Evolutionary conservation across 176 grass and related monocot species (phyloP), one percentile per base, ranked within the genome.

Genomic region (Raddia guianensis): DNA sequence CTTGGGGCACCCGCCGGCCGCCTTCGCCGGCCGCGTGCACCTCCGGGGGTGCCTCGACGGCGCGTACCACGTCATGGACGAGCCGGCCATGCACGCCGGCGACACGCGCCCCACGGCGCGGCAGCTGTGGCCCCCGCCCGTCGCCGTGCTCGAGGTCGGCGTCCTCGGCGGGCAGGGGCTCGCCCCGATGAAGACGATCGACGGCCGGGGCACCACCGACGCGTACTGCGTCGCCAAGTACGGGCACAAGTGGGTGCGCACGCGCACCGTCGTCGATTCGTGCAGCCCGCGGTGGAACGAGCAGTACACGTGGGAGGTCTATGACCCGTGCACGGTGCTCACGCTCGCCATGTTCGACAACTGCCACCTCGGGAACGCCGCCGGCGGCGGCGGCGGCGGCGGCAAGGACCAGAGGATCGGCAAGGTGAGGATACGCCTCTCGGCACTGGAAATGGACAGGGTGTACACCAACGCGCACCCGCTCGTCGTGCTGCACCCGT

Each of bases 301-400:
- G 82, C 94, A 93, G 80, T 97, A 93, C 88, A 97, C 94, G 9
- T 97, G 91, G 91, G 91, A 93, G 70, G 89, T 97, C 6, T 86
- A 91, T 69, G 94, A 97, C 78, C 94, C 81, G 2, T 91, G 86
- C 84, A 97, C 91, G 1, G 94, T 93, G 71, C 80, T 97, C 82
- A 93, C 89, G 18, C 70, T 97, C 54, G 94, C 91, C 61, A 79
- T 97, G 43, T 93, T 97, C 87, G 86, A 97, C 84, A 91, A 97
- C 58, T 80, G 83, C 37, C 86, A 83, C 6, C 65, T 93, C 64
- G 55, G 75, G 34, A 77, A 16, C 69, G 59, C 4, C 27, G 40
- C 1, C 53, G 43, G 0, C 20, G 7, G 2, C 2, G 49, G 5
- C 20, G 58, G 2, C 12, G 7, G 0, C 11, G 66, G 18, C 10